Evolutionary conservation across 768 basidiomycete genomes (phyloP), one percentile per base, ranked within the genome.

Genomic region (Tephrocybe rancida): DNA sequence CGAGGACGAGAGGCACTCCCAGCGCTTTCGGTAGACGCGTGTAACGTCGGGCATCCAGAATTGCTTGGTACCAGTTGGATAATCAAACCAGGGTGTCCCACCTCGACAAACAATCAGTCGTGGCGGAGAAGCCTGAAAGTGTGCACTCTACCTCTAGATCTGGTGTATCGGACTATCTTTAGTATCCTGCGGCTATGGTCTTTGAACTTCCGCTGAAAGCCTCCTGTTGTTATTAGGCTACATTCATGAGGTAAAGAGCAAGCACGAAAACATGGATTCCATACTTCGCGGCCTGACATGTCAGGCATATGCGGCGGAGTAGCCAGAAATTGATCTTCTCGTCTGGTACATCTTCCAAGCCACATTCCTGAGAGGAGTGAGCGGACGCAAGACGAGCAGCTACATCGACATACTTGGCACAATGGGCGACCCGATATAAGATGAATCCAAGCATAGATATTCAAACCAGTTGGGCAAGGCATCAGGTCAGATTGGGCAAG

Each of bases 1-100:
- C n/a, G 47, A n/a, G 22, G 34, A 37, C 13, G 14, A 34, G 16
- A 48, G 47, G 14, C 13, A 48, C 10, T 48, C 47, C 30, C 34
- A 35, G 22, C 47, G 47, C 21, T 48, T 48, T 21, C 35, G 30
- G 32, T 48, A 48, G 10, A 48, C 32, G 21, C 21, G 35, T 7
- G 11, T n/a, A 24, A 48, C 21, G 21, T 48, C 47, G 5, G 47
- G 47, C 47, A 48, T 24, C 47, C 47, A 48, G 24, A 48, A 37
- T 14, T 37, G 7, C 35, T 37, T 37, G 13, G 7, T 7, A 32
- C 30, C 6, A 32, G 6, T 13, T 32, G 30, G 30, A 32, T 32
- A 13, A 7, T 32, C 7, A 32, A 7, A 6, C 6, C 7, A 32
- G 13, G 6, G 13, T 32, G 6, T 32, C 13, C 35, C 35, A 18